Percentiles rank a stretch among this genome's conserved stretches.
phyloP scores from a whole-genome alignment of 2,329 filamentous ascomycete species.

The Phialemoniopsis sp. region DNA sequence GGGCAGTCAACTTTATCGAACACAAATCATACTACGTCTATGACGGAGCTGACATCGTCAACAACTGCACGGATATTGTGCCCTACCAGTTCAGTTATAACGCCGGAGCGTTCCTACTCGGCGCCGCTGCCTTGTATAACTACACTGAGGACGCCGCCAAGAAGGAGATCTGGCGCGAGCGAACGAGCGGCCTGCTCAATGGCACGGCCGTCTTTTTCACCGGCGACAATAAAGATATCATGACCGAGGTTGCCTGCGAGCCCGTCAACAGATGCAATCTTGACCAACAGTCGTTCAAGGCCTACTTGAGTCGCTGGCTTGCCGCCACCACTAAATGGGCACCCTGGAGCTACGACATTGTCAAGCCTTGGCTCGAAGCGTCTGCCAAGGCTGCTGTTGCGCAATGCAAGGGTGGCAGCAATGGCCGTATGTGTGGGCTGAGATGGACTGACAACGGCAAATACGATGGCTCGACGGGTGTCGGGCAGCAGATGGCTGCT shows the following conservation, averaged over 20 bases:
- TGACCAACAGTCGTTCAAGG: constrained; percentile 62
- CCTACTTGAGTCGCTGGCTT: constrained; percentile 58
- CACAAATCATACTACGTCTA: constrained; percentile 49
- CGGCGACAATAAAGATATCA: constrained; percentile 44
- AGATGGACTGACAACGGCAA: constrained; percentile 50
- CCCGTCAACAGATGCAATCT: constrained; percentile 54
- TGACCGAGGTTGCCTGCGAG: constrained; percentile 66
- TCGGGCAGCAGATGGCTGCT: constrained; percentile 69
- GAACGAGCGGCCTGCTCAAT: constrained; percentile 52
- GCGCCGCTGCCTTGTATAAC: constrained; percentile 67
- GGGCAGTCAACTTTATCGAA: constrained; percentile 52
- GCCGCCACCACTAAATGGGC: constrained; percentile 60
- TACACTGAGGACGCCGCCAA: constrained; percentile 35
- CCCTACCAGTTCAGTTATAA: constrained; percentile 67
- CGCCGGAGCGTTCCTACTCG: constrained; percentile 60
- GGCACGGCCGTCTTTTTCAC: constrained; percentile 50
- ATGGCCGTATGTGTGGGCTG: constrained; percentile 55
- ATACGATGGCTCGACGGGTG: constrained; percentile 57
- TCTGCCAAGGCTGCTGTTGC: constrained; percentile 54
- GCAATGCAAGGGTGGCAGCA: constrained; percentile 53
- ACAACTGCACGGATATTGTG: constrained; percentile 54
- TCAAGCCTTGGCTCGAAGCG: constrained; percentile 48
- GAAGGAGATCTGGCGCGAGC: constrained; percentile 45
- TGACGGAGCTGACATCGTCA: constrained; percentile 54
- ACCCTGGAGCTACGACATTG: constrained; percentile 47